These are phyloP conservation scores for Solanum ossicruentum DNA, from an alignment of 257 asterid genomes.

Conservation along the genomic window DNA sequence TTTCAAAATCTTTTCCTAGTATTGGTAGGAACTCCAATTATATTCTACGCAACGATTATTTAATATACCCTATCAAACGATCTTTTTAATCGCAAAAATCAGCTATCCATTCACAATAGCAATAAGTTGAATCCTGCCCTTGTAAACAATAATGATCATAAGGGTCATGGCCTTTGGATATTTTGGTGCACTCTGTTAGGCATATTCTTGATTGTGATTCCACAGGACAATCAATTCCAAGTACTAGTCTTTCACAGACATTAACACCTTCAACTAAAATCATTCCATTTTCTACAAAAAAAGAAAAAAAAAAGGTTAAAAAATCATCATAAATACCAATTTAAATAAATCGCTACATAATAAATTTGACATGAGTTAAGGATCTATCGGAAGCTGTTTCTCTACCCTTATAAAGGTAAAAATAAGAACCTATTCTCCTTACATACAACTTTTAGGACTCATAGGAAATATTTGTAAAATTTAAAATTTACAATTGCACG, in stretches of 20 bases:
- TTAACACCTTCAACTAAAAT: background rate
- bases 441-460: no score
- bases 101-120: background rate
- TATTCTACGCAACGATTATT: background rate
- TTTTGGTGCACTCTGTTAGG: background rate
- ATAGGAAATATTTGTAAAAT: background rate
- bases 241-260: background rate
- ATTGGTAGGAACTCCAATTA: background rate
- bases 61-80: background rate
- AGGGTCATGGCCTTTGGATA: background rate
- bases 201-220: background rate
- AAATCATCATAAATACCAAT: background rate
- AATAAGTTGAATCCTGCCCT: background rate
- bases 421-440: background rate
- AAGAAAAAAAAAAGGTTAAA: background rate
- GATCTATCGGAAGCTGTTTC: fast-evolving
- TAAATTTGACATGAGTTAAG: background rate
- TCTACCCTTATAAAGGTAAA: background rate
- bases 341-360: background rate
- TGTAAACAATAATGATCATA: background rate
- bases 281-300: background rate
- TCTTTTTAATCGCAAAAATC: background rate
- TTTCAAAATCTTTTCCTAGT: background rate
- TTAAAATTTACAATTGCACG: background rate
- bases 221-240: background rate